Base-by-base conservation (phyloP, 768 basidiomycete species). In the Tremella yokohamensis region DNA sequence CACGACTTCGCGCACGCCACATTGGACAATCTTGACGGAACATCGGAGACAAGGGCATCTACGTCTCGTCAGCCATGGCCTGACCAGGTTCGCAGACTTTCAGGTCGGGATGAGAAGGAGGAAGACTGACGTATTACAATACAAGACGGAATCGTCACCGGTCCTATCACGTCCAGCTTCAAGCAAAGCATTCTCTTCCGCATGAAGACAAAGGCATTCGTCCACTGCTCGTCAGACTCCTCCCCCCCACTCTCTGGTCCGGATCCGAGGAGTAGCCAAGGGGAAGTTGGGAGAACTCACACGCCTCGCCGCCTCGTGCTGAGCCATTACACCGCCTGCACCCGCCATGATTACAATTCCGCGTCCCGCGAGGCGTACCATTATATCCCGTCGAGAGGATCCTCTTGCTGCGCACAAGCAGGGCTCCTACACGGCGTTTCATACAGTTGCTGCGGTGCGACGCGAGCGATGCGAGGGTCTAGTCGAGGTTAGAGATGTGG, bases 21-120 rank as follows among this genome's bases (percentile, higher is more conserved):
- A 87, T 72, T 99, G 94, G 24, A 97, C 92, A 64, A 98, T 97
- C 76, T 98, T 98, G 77, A 97, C 85, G 0, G 93, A 90, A 73
- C 96, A 99, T 63, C 83, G 85, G n/a, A 98, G 80, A 74, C 96
- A 99, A 0, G 96, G 96, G 68, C 96, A 99, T n/a, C 93, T 98
- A 70, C 16, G 34, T 26, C 13, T 8, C 20, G 25, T 26, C 40
- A 26, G 26, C 20, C 42, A 3, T 6, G 11, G 24, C 40, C 15
- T 38, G 37, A 18, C 13, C 38, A 53, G 49, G n/a, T n/a, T n/a
- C n/a, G n/a, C n/a, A 29, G n/a, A 8, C 18, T 50, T 18, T 18
- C n/a, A 38, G 34, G 20, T 48, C 54, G 38, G 8, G 25, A 29
- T 12, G 47, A 26, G 24, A n/a, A 49, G 25, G 54, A 24, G 24